Percentiles rank a stretch among this genome's conserved stretches.
Conservation (phyloP, 208 protist genomes). For the Trypanosomatidae sp. region DNA sequence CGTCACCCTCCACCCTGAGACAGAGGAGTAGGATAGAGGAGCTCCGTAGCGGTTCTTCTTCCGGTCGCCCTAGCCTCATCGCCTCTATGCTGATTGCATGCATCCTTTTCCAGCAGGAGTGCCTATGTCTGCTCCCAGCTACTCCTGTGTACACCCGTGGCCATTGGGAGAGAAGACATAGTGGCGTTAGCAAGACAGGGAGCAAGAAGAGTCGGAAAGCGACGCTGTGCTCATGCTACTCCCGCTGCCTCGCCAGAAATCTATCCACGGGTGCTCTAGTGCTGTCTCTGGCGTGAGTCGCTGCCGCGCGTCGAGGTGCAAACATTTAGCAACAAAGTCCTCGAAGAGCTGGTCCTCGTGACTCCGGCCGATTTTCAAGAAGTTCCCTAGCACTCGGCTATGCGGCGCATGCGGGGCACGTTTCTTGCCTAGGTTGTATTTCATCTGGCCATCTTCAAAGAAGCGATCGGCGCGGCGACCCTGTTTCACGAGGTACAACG, state of each 20-base stretch:
- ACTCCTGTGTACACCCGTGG: not conserved
- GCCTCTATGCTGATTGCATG: not conserved
- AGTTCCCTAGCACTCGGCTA: conserved; percentile 37
- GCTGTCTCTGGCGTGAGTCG: conserved; percentile 69
- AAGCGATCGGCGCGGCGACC: conserved; percentile 57
- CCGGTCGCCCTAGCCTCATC: not conserved
- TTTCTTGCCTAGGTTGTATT: conserved; percentile 25
- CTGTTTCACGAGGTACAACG: conserved; percentile 42
- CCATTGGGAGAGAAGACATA: not conserved
- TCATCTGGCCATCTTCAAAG: conserved; percentile 38
- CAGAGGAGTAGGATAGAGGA: not conserved
- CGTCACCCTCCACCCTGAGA: not conserved
- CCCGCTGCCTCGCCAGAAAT: conserved; percentile 30
- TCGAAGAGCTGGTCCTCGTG: conserved; percentile 41
- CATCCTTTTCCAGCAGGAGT: not conserved
- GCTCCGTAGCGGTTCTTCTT: not conserved
- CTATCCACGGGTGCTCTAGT: conserved; percentile 71
- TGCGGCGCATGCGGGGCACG: conserved; percentile 26
- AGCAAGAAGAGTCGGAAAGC: conserved; percentile 13
- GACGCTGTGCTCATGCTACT: conserved; percentile 9
- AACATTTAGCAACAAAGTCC: conserved; percentile 52
- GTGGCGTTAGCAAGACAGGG: not conserved
- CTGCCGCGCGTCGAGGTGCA: conserved; percentile 56
- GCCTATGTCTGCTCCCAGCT: not conserved
- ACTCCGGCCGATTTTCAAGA: conserved; percentile 36